Conservation (phyloP, 257 asterid species). For the Jacaranda copaia region DNA sequence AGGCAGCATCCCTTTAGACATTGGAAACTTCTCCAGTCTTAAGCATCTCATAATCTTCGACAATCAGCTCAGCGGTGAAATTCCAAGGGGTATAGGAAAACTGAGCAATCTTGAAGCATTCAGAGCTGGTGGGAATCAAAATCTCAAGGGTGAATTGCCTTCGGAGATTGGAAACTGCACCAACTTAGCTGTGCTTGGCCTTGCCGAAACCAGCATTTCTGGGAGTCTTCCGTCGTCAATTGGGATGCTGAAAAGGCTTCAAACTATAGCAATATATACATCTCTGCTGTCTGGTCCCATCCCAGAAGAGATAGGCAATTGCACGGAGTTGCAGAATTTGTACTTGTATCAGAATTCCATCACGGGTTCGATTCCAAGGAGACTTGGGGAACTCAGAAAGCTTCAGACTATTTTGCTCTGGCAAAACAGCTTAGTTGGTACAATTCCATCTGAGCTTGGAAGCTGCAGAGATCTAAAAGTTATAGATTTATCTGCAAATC, state of each 20-base stretch:
- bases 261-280: conserved; percentile 82
- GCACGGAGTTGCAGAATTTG: conserved; percentile 76
- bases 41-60: conserved; percentile 69
- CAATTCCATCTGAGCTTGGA: conserved; percentile 76
- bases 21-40: conserved; percentile 67
- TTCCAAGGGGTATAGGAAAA: conserved; percentile 73
- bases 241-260: conserved; percentile 74
- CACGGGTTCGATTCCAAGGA: conserved; percentile 72
- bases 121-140: conserved; percentile 92
- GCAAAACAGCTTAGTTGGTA: conserved; percentile 85
- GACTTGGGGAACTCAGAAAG: conserved; percentile 66
- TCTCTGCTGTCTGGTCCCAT: conserved; percentile 77
- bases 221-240: conserved; percentile 77
- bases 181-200: conserved; percentile 64
- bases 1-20: conserved; percentile 68
- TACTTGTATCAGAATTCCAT: conserved; percentile 85
- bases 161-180: conserved; percentile 84
- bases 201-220: conserved; percentile 86
- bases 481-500: conserved; percentile 81
- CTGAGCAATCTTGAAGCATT: conserved; percentile 63
- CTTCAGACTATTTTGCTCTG: conserved; percentile 70
- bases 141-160: conserved; percentile 80
- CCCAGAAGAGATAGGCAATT: conserved; percentile 88
- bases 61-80: conserved; percentile 79
- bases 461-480: conserved; percentile 66